Evolutionary conservation across 257 asterid genomes (phyloP).

Genomic region (Forsythia viridissima): DNA sequence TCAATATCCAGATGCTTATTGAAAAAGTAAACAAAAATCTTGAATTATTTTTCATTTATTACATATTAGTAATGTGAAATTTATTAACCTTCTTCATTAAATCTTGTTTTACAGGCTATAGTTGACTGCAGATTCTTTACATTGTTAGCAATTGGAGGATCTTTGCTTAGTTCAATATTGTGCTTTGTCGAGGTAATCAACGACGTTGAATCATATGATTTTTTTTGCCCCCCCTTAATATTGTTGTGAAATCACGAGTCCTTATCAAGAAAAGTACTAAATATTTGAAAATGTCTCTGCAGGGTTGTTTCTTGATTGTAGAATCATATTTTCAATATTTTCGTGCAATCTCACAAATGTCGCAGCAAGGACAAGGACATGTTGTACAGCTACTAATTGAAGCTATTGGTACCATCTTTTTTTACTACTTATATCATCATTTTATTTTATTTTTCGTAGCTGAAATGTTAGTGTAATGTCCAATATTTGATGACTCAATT

Average conservation of each 20-base stretch:
- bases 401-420: constrained; percentile 58
- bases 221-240: background rate
- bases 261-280: background rate
- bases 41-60: background rate
- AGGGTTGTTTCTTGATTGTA: constrained; percentile 60
- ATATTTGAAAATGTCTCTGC: constrained; percentile 27
- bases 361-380: constrained; percentile 57
- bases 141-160: constrained; percentile 73
- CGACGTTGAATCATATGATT: too few relatives aligned
- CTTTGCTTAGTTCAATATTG: constrained; percentile 65
- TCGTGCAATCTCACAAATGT: constrained; percentile 41
- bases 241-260: too few relatives aligned
- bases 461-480: background rate
- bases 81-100: background rate
- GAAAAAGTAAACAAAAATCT: constrained; percentile 54
- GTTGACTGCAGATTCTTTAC: constrained; percentile 84
- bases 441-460: background rate
- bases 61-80: too few relatives aligned
- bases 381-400: constrained; percentile 58
- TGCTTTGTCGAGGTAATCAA: constrained; percentile 67
- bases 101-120: constrained; percentile 51
- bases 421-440: background rate
- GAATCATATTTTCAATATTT: constrained; percentile 64
- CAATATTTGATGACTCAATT: background rate
- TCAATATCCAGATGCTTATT: constrained; percentile 47